phyloP scores from a whole-genome alignment of 441 rosid species.

The Erodium chrysanthum region DNA sequence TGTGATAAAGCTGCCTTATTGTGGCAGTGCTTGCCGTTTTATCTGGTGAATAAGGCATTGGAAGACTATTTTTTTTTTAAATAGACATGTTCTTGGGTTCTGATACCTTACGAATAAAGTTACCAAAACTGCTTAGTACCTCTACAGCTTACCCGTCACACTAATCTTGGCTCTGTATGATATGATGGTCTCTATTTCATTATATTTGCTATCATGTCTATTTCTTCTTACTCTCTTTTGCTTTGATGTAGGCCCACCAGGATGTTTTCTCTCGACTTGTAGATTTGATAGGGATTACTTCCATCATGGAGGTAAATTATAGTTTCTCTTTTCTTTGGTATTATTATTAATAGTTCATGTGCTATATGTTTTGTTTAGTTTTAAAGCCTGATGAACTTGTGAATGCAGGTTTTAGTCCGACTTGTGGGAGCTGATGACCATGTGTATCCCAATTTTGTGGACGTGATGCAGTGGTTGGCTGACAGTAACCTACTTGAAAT shows the following conservation, averaged over 20 bases:
- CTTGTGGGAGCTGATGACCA: slow-evolving; percentile 93
- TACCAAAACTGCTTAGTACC: background rate
- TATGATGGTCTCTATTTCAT: background rate
- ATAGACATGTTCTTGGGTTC: too few relatives aligned
- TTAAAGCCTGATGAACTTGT: slow-evolving; percentile 7
- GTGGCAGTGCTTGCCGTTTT: background rate
- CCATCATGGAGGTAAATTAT: slow-evolving; percentile 83
- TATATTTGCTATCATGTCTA: background rate
- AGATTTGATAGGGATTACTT: slow-evolving; percentile 90
- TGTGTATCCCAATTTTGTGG: slow-evolving; percentile 80
- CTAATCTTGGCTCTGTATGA: background rate
- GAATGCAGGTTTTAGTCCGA: slow-evolving; percentile 72
- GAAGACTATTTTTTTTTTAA: too few relatives aligned
- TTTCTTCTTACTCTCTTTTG: background rate
- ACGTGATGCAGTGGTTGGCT: slow-evolving; percentile 96
- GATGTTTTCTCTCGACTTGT: slow-evolving; percentile 69
- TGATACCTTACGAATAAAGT: too few relatives aligned
- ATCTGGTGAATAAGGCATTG: background rate
- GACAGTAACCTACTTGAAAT: slow-evolving; percentile 82
- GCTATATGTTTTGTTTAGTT: slow-evolving; percentile 15
- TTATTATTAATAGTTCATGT: slow-evolving; percentile 6
- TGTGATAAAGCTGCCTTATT: background rate
- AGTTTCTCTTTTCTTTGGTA: slow-evolving; percentile 12
- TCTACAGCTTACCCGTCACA: too few relatives aligned
- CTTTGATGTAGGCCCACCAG: slow-evolving; percentile 53